Evolutionary conservation across 805 yeast species (phyloP).

Genomic region (Candida caryicola): DNA sequence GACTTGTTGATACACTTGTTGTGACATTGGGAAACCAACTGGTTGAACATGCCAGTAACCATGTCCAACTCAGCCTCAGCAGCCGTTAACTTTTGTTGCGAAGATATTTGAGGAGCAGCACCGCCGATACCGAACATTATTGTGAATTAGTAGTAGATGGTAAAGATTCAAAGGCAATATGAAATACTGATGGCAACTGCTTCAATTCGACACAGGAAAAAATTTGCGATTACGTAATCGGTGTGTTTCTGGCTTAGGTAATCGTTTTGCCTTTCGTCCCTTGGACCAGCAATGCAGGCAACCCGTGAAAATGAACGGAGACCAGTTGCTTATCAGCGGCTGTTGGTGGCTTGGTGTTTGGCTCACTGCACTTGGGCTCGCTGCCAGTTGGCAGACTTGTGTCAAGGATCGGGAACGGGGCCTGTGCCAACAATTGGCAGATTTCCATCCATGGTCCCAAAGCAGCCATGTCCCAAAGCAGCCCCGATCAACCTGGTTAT

Average conservation of each 20-base stretch:
- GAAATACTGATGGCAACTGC: neutral
- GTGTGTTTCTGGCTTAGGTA: neutral
- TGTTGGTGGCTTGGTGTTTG: too few species aligned
- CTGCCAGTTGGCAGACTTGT: too few species aligned
- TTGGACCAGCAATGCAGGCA: too few species aligned
- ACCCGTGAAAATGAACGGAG: too few species aligned
- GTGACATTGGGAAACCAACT: conserved; percentile 85
- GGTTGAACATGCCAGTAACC: conserved; percentile 97
- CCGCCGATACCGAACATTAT: conserved; percentile 77
- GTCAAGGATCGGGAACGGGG: too few species aligned
- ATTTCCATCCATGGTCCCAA: too few species aligned
- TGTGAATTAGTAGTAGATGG: neutral
- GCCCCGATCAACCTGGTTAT: too few species aligned
- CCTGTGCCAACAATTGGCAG: too few species aligned
- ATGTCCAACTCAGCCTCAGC: conserved; percentile 97
- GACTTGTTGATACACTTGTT: conserved; percentile 69
- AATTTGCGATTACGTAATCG: neutral
- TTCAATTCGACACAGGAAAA: neutral
- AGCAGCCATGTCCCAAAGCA: too few species aligned
- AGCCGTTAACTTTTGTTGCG: conserved; percentile 77
- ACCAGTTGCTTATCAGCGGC: too few species aligned
- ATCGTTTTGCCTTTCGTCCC: too few species aligned
- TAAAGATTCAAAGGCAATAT: neutral
- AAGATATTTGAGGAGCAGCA: conserved; percentile 65
- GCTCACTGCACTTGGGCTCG: too few species aligned